phyloP scores from a whole-genome alignment of 129 eudicot genomes.

The Pittosporum tobira region DNA sequence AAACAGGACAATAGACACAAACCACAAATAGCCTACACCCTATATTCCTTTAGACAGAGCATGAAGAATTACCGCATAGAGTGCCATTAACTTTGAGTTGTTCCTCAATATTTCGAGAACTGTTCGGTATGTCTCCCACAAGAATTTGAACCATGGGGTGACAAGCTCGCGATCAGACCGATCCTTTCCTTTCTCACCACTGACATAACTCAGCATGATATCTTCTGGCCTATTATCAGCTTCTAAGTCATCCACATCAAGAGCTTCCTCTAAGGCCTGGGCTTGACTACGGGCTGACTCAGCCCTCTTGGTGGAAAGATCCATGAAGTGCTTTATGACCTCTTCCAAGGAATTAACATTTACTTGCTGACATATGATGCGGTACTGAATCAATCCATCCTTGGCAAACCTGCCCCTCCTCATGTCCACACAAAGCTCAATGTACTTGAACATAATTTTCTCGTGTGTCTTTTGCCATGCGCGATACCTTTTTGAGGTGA shows the following conservation, averaged over 20 bases:
- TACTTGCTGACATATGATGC: constrained; percentile 87
- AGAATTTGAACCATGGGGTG: constrained; percentile 87
- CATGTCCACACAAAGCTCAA: constrained; percentile 93
- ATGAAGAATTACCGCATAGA: constrained; percentile 55
- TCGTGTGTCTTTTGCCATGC: constrained; percentile 95
- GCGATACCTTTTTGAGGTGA: constrained; percentile 79
- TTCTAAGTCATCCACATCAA: constrained; percentile 91
- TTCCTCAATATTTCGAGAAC: constrained; percentile 80
- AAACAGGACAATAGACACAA: too few relatives aligned
- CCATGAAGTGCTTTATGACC: constrained; percentile 93
- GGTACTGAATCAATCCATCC: constrained; percentile 94
- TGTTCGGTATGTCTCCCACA: constrained; percentile 92
- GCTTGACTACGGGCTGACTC: constrained; percentile 90
- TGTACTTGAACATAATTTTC: constrained; percentile 80
- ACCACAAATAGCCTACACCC: too few relatives aligned
- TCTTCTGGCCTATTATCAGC: constrained; percentile 96
- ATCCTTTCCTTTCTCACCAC: constrained; percentile 92
- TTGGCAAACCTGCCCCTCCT: constrained; percentile 89
- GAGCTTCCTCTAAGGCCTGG: constrained; percentile 82
- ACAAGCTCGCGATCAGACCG: constrained; percentile 93
- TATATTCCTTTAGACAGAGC: too few relatives aligned
- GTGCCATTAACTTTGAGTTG: constrained; percentile 72
- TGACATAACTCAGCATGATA: constrained; percentile 87
- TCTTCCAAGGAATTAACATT: constrained; percentile 83
- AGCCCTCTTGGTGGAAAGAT: constrained; percentile 81